These are phyloP conservation scores for Myochromella boudieri DNA, from an alignment of 768 basidiomycete species.

Conservation along the genomic window DNA sequence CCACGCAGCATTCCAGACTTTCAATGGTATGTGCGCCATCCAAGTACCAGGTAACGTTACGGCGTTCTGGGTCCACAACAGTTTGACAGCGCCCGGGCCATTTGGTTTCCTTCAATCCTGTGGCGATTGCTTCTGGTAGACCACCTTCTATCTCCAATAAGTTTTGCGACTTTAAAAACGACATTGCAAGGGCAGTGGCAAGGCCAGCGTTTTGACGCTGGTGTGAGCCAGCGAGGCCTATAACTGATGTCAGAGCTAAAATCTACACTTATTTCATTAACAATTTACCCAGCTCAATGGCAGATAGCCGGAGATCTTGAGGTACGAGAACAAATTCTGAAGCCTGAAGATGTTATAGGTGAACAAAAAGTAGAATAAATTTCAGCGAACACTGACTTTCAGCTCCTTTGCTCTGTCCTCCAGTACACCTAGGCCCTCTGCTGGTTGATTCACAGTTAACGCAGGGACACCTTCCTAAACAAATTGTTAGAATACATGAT, in stretches of 20 bases:
- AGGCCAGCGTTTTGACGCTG: slow-evolving; percentile 88
- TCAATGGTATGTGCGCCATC: slow-evolving; percentile 97
- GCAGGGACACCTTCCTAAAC: slow-evolving; percentile 78
- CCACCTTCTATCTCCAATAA: slow-evolving; percentile 22
- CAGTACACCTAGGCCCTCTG: slow-evolving; percentile 69
- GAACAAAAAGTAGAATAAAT: slow-evolving; percentile 8
- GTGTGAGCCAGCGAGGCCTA: slow-evolving; percentile 84
- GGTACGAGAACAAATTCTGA: slow-evolving; percentile 70
- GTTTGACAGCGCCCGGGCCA: slow-evolving; percentile 98
- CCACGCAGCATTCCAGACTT: slow-evolving; percentile 80
- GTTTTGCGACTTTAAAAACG: slow-evolving; percentile 52
- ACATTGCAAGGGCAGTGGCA: slow-evolving; percentile 69
- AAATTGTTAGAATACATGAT: slow-evolving; percentile 3
- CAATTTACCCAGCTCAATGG: slow-evolving; percentile 62
- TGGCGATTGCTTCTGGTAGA: slow-evolving; percentile 54
- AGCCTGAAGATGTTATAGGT: slow-evolving; percentile 37
- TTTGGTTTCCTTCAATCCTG: slow-evolving; percentile 64
- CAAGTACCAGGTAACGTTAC: slow-evolving; percentile 76
- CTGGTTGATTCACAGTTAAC: slow-evolving; percentile 75
- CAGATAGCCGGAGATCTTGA: slow-evolving; percentile 44
- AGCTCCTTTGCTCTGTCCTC: slow-evolving; percentile 61
- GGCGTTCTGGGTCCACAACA: slow-evolving; percentile 57
- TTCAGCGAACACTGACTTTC: slow-evolving; percentile 44
- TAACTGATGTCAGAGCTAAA: too few species aligned
- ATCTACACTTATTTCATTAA: too few species aligned